A percentile compares a stretch with the other conserved stretches of the same genome.
Evolutionary conservation across 164 flowering plant species (phyloP).

Genomic region (Chloranthus sessilifolius): DNA sequence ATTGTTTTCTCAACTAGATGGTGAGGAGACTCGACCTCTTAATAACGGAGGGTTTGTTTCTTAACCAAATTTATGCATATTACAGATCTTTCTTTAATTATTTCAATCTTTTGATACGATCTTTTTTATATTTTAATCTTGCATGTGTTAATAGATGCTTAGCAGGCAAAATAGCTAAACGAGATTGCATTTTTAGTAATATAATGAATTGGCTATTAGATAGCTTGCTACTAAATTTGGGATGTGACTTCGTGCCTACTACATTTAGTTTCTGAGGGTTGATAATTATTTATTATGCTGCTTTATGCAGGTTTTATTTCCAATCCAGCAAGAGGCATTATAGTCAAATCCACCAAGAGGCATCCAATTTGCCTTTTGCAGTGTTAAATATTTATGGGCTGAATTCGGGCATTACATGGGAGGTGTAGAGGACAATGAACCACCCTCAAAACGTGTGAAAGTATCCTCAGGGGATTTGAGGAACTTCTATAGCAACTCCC

Average conservation of each 20-base stretch:
- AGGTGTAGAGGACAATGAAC: conserved; percentile 80
- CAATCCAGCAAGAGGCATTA: conserved; percentile 1
- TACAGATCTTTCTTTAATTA: too few relatives aligned
- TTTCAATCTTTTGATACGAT: not conserved
- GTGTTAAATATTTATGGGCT: conserved; percentile 61
- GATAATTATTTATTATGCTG: not conserved
- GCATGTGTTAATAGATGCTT: not conserved
- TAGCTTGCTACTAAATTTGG: not conserved
- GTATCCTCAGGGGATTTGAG: conserved; percentile 34
- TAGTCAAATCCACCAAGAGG: not conserved
- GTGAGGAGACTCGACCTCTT: too few relatives aligned
- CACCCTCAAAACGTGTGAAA: conserved; percentile 78
- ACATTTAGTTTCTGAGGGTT: not conserved
- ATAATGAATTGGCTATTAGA: too few relatives aligned
- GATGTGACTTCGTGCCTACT: not conserved
- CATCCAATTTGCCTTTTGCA: conserved; percentile 1
- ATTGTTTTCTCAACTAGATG: too few relatives aligned
- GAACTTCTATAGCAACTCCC: conserved; percentile 33
- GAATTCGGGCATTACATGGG: conserved; percentile 87
- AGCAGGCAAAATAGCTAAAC: too few relatives aligned
- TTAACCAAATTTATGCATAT: too few relatives aligned
- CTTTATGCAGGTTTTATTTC: conserved; percentile 7
- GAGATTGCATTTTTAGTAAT: too few relatives aligned
- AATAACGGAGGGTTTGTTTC: too few relatives aligned
- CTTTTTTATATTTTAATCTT: not conserved